Conservation (phyloP, 2,329 filamentous ascomycete species). For the Alternaria alternata region DNA sequence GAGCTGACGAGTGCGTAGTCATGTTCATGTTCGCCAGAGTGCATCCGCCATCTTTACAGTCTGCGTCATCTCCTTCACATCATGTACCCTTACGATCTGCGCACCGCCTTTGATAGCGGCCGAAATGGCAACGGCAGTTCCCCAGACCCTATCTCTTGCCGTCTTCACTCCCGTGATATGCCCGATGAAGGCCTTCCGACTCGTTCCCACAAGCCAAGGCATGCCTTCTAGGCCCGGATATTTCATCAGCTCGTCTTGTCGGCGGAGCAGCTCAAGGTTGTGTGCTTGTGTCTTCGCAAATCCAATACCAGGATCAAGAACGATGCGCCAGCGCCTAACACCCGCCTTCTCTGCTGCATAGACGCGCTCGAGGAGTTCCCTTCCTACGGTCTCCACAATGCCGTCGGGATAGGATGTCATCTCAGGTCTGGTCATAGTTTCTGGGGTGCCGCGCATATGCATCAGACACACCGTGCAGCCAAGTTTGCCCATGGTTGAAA, state of each 20-base stretch:
- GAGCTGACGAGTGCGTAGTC: too few species aligned
- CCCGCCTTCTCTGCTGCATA: conserved; percentile 80
- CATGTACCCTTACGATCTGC: conserved; percentile 92
- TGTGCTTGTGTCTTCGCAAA: conserved; percentile 87
- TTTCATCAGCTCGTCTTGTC: conserved; percentile 65
- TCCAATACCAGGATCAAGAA: conserved; percentile 91
- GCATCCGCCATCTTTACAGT: conserved; percentile 90
- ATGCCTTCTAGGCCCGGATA: conserved; percentile 67
- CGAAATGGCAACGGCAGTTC: conserved; percentile 87
- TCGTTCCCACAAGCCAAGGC: conserved; percentile 89
- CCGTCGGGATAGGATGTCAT: conserved; percentile 70
- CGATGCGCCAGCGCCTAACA: conserved; percentile 89
- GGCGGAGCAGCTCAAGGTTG: conserved; percentile 80
- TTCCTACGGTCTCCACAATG: conserved; percentile 69
- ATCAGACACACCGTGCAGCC: conserved; percentile 84
- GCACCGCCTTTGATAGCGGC: conserved; percentile 87
- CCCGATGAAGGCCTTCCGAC: conserved; percentile 89
- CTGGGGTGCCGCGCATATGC: conserved; percentile 91
- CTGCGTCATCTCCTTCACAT: conserved; percentile 84
- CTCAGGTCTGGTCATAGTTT: conserved; percentile 72
- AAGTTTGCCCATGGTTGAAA: conserved; percentile 77
- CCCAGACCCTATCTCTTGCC: conserved; percentile 76
- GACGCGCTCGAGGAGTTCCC: conserved; percentile 75
- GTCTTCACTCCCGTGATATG: conserved; percentile 77
- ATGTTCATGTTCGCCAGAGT: conserved; percentile 69